Base-by-base conservation (phyloP, 768 basidiomycete species). In the Pleurotus tuoliensis region DNA sequence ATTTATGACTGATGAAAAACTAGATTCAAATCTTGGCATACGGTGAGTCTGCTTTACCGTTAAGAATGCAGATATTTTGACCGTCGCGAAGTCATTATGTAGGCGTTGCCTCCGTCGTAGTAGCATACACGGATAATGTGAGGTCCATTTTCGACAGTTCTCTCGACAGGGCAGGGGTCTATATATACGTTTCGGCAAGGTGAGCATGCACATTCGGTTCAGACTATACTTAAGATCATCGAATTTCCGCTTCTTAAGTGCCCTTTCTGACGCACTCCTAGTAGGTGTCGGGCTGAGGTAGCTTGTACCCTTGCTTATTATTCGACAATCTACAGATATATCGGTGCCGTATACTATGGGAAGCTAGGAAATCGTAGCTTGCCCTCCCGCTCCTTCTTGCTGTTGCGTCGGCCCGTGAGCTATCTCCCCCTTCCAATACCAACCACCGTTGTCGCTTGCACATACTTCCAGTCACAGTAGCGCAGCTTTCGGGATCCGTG, bases 311-410 rank as follows among this genome's bases (percentile, higher is more conserved):
- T 34, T 11, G 1, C 30, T 34, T 11, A 34, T 34, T 25, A 25
- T 3, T 11, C 12, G 11, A 13, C 16, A 16, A 34, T 34, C 12
- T 40, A 34, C 30, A 65, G 62, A 62, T 63, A n/a, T 63, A 65
- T 55, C 59, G 64, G 3, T 63, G 62, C 50, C 62, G 34, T 24
- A 56, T 62, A 9, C 58, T 65, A n/a, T 65, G 64, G 62, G 48
- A 58, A 5, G 54, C 49, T 16, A 62, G 59, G 48, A 52, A 34
- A 12, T 50, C 30, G 0, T 53, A 63, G n/a, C 56, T 63, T 18
- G 25, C 58, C 2, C 24, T 61, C 8, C 64, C 64, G 12, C 3
- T 54, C 12, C 30, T 65, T 3, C 43, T 59, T 7, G 56, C 50
- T 22, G 13, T 63, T 15, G 30, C 20, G 7, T 52, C 58, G 22